These are phyloP conservation scores for Glebionis coronaria DNA, from an alignment of 129 eudicot species.

Conservation along the genomic window DNA sequence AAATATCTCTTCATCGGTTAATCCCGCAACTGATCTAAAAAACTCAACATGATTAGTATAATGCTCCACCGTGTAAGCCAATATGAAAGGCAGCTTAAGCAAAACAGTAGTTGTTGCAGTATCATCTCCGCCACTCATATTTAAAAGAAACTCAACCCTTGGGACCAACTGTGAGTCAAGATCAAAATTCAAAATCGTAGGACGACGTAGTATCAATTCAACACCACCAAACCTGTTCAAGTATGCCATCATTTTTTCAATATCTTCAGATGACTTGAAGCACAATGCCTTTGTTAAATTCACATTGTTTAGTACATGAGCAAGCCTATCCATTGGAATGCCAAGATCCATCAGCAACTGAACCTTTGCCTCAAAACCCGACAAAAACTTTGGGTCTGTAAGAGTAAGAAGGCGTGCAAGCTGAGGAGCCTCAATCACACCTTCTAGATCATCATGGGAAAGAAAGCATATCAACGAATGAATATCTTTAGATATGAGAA, in stretches of 20 bases:
- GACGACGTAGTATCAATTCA: slow-evolving; percentile 64
- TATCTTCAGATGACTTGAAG: slow-evolving; percentile 56
- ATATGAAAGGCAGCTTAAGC: slow-evolving; percentile 66
- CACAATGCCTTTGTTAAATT: slow-evolving; percentile 71
- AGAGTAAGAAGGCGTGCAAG: slow-evolving; percentile 62
- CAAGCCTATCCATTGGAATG: slow-evolving; percentile 56
- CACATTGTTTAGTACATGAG: slow-evolving; percentile 63
- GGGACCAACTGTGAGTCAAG: slow-evolving; percentile 68
- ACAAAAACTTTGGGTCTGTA: slow-evolving; percentile 45
- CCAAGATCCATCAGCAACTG: slow-evolving; percentile 50
- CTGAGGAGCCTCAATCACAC: slow-evolving; percentile 47
- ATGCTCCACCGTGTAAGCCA: slow-evolving; percentile 71
- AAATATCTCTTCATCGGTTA: slow-evolving; percentile 63
- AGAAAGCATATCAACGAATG: slow-evolving; percentile 41
- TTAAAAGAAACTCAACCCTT: slow-evolving; percentile 55
- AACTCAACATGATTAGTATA: slow-evolving; percentile 63
- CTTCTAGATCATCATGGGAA: slow-evolving; percentile 29
- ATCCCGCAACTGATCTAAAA: slow-evolving; percentile 72
- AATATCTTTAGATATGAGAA: slow-evolving; percentile 53
- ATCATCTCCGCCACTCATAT: slow-evolving; percentile 72
- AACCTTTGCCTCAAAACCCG: slow-evolving; percentile 65
- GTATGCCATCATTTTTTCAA: slow-evolving; percentile 47
- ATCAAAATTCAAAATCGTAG: slow-evolving; percentile 72
- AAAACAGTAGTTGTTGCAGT: slow-evolving; percentile 55
- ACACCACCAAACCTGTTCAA: slow-evolving; percentile 68